phyloP scores from a whole-genome alignment of 1,139 yeast species.

The Eremothecium gossypii region DNA sequence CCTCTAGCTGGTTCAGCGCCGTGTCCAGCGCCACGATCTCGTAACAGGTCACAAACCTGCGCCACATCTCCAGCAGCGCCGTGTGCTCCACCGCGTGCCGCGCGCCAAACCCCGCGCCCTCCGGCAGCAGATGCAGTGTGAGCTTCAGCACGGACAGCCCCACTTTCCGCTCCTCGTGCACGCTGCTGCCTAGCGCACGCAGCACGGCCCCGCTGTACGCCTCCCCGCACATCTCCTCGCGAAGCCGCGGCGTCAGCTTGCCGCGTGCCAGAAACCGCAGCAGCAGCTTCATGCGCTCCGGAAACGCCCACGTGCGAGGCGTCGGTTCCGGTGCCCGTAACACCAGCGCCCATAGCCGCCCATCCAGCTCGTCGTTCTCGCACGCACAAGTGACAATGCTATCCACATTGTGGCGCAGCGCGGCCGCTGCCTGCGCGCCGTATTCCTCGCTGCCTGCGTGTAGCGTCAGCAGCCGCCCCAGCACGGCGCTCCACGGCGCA shows the following conservation, averaged over 20 bases:
- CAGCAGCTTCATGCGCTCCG: constrained; percentile 47
- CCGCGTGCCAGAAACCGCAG: constrained; percentile 38
- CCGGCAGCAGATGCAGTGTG: constrained; percentile 37
- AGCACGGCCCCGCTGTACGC: constrained; percentile 57
- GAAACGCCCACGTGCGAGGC: background rate
- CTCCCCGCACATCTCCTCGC: constrained; percentile 31
- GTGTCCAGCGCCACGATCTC: constrained; percentile 82
- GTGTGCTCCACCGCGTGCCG: constrained; percentile 37
- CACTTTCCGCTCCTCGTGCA: constrained; percentile 66
- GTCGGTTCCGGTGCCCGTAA: no score
- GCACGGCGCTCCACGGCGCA: no score
- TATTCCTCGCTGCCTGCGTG: no score
- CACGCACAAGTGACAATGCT: constrained; percentile 4
- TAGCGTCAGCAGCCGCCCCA: no score
- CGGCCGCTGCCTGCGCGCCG: no score
- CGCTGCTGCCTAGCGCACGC: constrained; percentile 43
- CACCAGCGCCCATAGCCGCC: constrained; percentile 7
- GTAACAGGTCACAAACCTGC: constrained; percentile 59
- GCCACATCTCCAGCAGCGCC: constrained; percentile 50
- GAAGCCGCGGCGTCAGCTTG: constrained; percentile 26
- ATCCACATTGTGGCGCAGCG: no score
- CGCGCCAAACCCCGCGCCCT: constrained; percentile 30
- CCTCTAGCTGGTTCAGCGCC: constrained; percentile 78
- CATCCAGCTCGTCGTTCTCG: constrained; percentile 12
- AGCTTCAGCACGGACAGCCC: constrained; percentile 59